Percentiles rank a stretch among this genome's conserved stretches.
Conservation (phyloP, 2,329 filamentous ascomycete genomes). For the Fusarium floridanum region DNA sequence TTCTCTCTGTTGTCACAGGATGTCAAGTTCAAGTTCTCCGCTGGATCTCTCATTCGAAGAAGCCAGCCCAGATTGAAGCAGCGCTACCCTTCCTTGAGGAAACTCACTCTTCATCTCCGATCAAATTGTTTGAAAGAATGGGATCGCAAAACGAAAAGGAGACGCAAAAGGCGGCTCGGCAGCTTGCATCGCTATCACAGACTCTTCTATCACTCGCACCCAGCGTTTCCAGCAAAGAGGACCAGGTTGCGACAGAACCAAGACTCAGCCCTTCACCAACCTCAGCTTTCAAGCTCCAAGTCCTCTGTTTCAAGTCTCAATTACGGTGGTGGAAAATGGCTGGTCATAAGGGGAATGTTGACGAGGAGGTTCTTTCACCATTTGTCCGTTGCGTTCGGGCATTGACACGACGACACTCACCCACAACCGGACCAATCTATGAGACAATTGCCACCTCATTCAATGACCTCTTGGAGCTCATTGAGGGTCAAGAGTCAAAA, state of each 20-base stretch:
- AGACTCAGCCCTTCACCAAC: constrained; percentile 69
- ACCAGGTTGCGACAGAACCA: constrained; percentile 66
- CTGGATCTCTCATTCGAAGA: constrained; percentile 71
- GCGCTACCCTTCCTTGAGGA: constrained; percentile 68
- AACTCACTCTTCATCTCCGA: constrained; percentile 67
- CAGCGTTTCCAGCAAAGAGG: constrained; percentile 73
- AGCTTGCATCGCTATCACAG: constrained; percentile 76
- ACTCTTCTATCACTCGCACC: constrained; percentile 75
- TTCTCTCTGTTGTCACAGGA: constrained; percentile 69
- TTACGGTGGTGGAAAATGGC: constrained; percentile 76
- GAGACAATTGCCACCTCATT: constrained; percentile 51
- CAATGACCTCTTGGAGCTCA: constrained; percentile 47
- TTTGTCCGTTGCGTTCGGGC: constrained; percentile 73
- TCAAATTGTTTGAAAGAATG: constrained; percentile 66
- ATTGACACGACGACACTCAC: constrained; percentile 66
- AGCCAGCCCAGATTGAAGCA: constrained; percentile 70
- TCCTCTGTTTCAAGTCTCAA: constrained; percentile 71
- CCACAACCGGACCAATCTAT: constrained; percentile 54
- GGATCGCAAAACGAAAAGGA: constrained; percentile 59
- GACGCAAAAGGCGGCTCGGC: constrained; percentile 70
- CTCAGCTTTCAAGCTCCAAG: constrained; percentile 72
- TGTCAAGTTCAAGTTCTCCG: constrained; percentile 76
- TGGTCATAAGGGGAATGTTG: constrained; percentile 69
- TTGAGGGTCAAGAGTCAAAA: constrained; percentile 52
- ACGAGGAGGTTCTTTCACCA: constrained; percentile 75